A percentile compares a stretch with the other conserved stretches of the same genome.
Conservation (phyloP, 441 rosid species). For the Bruguiera hainesii region DNA sequence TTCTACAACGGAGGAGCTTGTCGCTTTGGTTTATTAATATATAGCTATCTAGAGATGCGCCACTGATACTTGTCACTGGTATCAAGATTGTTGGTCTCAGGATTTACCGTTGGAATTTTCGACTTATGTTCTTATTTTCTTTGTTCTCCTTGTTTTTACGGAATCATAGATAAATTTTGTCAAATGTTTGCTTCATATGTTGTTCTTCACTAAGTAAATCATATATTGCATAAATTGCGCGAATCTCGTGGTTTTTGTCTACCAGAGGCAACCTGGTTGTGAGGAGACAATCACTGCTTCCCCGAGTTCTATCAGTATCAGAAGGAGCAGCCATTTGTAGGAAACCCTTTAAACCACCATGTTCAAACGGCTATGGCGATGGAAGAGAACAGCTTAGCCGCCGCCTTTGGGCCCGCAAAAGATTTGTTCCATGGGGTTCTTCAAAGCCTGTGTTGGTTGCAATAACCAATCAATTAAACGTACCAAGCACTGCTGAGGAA, state of each 20-base stretch:
- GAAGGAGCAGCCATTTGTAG: constrained; percentile 90
- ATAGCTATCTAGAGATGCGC: no score
- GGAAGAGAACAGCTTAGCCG: constrained; percentile 61
- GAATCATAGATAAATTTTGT: no score
- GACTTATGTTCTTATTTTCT: no score
- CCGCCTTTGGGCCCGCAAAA: constrained; percentile 83
- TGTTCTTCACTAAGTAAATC: not conserved
- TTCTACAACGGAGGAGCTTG: not conserved
- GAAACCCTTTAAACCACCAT: constrained; percentile 95
- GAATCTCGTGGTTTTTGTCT: constrained; percentile 3
- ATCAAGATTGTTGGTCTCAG: no score
- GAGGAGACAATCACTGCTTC: constrained; percentile 76
- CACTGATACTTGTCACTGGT: no score
- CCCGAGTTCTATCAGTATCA: constrained; percentile 77
- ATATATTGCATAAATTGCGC: not conserved
- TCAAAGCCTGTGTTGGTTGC: constrained; percentile 53
- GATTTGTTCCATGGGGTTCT: constrained; percentile 97
- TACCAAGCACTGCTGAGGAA: constrained; percentile 25
- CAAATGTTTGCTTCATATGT: no score
- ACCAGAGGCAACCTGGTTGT: constrained; percentile 85
- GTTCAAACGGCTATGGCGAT: constrained; percentile 52
- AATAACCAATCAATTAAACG: constrained; percentile 34
- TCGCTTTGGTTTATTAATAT: no score
- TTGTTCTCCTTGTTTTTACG: no score
- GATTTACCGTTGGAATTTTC: no score